Evolutionary conservation across 352 stramenopile genomes (phyloP).

Genomic region (Peronosclerospora sorghi): DNA sequence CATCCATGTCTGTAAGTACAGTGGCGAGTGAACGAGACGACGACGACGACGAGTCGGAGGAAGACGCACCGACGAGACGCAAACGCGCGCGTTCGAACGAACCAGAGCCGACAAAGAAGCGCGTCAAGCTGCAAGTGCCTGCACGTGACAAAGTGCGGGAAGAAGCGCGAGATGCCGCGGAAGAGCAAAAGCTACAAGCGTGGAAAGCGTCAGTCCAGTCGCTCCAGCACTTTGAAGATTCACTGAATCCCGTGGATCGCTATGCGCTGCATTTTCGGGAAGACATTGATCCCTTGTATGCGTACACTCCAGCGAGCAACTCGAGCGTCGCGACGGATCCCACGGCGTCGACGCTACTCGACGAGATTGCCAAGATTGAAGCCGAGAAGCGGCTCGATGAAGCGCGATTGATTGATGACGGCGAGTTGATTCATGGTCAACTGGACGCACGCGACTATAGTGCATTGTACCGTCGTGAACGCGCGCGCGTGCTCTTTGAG

Average conservation of each 20-base stretch:
- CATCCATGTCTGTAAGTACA: slow-evolving; percentile 25
- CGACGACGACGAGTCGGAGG: slow-evolving; percentile 26
- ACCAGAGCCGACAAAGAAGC: slow-evolving; percentile 18
- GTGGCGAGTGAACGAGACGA: slow-evolving; percentile 30
- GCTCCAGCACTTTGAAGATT: slow-evolving; percentile 84
- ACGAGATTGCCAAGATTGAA: slow-evolving; percentile 61
- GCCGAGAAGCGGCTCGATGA: slow-evolving; percentile 56
- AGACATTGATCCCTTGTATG: slow-evolving; percentile 81
- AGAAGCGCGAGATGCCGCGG: slow-evolving; percentile 84
- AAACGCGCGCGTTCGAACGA: too few species aligned
- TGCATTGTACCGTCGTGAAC: slow-evolving; percentile 41
- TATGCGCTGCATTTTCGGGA: slow-evolving; percentile 90
- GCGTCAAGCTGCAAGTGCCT: too few species aligned
- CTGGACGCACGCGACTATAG: slow-evolving; percentile 16
- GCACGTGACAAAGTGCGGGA: slow-evolving; percentile 66
- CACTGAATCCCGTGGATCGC: slow-evolving; percentile 87
- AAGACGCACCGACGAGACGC: too few species aligned
- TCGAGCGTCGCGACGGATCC: slow-evolving; percentile 12
- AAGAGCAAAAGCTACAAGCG: slow-evolving; percentile 87
- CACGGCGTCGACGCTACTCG: slow-evolving; percentile 8
- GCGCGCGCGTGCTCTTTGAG: slow-evolving; percentile 42
- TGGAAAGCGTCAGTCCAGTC: slow-evolving; percentile 71
- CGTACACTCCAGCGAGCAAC: slow-evolving; percentile 41
- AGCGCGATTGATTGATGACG: slow-evolving; percentile 40
- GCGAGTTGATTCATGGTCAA: slow-evolving; percentile 53